Percentiles rank a stretch among this genome's conserved stretches.
phyloP scores from a whole-genome alignment of 2,329 filamentous ascomycete species.

The Penicillium sp. region DNA sequence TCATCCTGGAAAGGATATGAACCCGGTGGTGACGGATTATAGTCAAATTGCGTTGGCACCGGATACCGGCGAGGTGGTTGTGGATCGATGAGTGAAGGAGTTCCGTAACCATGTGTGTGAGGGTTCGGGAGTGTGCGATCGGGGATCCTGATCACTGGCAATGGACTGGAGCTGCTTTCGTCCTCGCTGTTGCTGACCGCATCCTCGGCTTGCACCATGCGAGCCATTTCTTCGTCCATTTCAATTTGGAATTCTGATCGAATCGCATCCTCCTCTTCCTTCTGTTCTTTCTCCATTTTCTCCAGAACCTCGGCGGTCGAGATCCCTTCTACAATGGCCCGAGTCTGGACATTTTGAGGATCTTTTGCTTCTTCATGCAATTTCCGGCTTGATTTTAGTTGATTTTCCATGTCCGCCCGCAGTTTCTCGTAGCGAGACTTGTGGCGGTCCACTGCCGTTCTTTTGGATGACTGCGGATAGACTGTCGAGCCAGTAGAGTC shows the following conservation, averaged over 20 bases:
- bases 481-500: constrained; percentile 16
- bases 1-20: constrained; percentile 25
- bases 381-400: constrained; percentile 8
- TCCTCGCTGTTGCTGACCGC: constrained; percentile 6
- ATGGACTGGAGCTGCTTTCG: background rate
- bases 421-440: constrained; percentile 16
- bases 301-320: constrained; percentile 18
- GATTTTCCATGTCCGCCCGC: constrained; percentile 7
- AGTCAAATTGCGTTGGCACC: constrained; percentile 9
- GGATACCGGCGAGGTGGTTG: background rate
- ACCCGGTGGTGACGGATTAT: background rate
- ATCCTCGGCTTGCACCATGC: constrained; percentile 39
- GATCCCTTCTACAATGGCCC: background rate
- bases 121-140: constrained; percentile 12
- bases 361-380: constrained; percentile 15
- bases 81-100: background rate
- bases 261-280: constrained; percentile 19
- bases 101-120: background rate
- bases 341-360: constrained; percentile 6
- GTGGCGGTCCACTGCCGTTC: constrained; percentile 12
- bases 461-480: constrained; percentile 19
- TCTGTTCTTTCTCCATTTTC: constrained; percentile 37
- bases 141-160: constrained; percentile 9
- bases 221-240: constrained; percentile 45
- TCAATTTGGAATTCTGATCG: constrained; percentile 17